A percentile compares a stretch with the other conserved stretches of the same genome.
Evolutionary conservation across 345 rosid genomes (phyloP).

Genomic region (Gossypium arboreum): DNA sequence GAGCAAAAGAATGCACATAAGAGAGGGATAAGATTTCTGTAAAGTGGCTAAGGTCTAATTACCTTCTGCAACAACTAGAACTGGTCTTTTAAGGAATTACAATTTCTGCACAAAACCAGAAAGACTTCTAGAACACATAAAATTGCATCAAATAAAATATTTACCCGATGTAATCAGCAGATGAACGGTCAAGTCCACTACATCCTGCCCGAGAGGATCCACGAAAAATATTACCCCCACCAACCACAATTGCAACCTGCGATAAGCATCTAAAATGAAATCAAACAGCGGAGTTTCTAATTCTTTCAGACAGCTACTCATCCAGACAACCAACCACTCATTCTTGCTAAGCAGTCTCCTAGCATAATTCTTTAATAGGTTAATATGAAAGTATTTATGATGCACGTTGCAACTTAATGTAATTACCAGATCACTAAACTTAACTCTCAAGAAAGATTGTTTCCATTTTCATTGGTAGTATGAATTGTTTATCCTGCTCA

Average conservation of each 20-base stretch:
- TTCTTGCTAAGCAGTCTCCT: neutral
- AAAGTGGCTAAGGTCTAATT: neutral
- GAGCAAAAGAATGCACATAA: neutral
- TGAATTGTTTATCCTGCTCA: neutral
- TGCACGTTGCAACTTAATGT: neutral
- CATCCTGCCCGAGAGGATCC: constrained; percentile 92
- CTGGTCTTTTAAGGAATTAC: neutral
- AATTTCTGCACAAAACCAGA: constrained; percentile 5
- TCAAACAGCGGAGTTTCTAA: constrained; percentile 6
- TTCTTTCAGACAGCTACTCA: neutral
- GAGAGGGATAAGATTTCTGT: neutral
- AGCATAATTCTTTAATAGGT: neutral
- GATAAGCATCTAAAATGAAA: constrained; percentile 2
- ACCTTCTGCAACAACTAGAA: constrained; percentile 1
- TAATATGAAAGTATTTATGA: neutral
- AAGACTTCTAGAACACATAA: neutral
- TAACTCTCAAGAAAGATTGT: neutral
- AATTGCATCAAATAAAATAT: neutral
- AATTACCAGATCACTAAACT: neutral
- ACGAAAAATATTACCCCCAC: constrained; percentile 96
- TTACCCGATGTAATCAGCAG: constrained; percentile 97
- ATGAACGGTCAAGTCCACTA: constrained; percentile 97
- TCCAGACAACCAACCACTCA: neutral
- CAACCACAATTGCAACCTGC: constrained; percentile 95
- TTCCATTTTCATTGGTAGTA: constrained; percentile 1